phyloP scores from a whole-genome alignment of 768 basidiomycete genomes.

The Exsudoporus frostii region DNA sequence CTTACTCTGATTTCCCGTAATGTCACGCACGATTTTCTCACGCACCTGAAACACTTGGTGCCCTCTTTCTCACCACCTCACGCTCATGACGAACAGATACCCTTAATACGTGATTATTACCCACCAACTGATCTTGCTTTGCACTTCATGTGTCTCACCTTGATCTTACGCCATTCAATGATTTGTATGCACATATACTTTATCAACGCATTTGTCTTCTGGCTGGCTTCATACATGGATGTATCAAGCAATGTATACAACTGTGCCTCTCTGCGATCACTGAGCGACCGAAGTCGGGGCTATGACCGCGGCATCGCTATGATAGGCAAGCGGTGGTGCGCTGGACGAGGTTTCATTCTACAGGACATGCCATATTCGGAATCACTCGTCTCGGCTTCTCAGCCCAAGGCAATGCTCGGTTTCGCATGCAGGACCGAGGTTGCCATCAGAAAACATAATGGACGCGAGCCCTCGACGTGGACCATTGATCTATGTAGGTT shows the following conservation, averaged over 20 bases:
- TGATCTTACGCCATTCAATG: slow-evolving; percentile 25
- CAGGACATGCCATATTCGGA: slow-evolving; percentile 29
- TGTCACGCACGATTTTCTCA: slow-evolving; percentile 22
- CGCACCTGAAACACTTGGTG: slow-evolving; percentile 15
- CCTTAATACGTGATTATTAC: slow-evolving; percentile 35
- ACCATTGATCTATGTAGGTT: slow-evolving; percentile 14
- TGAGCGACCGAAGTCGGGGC: slow-evolving; percentile 5
- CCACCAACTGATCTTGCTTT: slow-evolving; percentile 15
- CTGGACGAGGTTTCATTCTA: slow-evolving; percentile 17
- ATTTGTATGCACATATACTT: slow-evolving; percentile 29
- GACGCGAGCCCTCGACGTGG: slow-evolving; percentile 2
- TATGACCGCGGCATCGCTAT: slow-evolving; percentile 13
- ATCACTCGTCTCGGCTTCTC: slow-evolving; percentile 3
- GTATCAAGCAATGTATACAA: slow-evolving; percentile 14
- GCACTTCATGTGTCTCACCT: slow-evolving; percentile 15
- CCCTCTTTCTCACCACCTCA: slow-evolving; percentile 11
- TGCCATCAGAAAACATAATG: slow-evolving; percentile 8
- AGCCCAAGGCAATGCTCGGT: slow-evolving; percentile 17
- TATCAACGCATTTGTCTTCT: slow-evolving; percentile 4
- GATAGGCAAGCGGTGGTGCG: slow-evolving; percentile 15
- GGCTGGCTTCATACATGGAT: slow-evolving; percentile 5
- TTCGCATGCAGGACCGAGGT: slow-evolving; percentile 6
- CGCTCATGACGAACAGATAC: slow-evolving; percentile 29
- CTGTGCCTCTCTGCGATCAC: slow-evolving; percentile 7
- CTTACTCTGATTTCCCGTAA: slow-evolving; percentile 19